These are phyloP conservation scores for Acacia crassicarpa DNA, from an alignment of 306 rosid species.

Conservation along the genomic window DNA sequence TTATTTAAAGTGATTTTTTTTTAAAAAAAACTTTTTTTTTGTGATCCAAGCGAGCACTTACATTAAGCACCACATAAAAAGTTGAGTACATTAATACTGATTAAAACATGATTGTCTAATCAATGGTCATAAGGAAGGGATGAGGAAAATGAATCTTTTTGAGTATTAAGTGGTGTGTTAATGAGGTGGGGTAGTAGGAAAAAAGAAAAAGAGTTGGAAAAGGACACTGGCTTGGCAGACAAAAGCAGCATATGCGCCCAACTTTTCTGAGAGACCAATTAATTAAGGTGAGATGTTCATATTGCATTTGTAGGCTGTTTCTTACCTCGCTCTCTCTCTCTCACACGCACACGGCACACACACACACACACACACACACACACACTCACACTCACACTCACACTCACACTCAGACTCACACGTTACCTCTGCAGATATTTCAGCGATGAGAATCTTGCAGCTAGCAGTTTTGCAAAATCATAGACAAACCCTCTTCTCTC, in stretches of 20 bases:
- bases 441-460: slow-evolving; percentile 52
- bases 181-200: neutral
- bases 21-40: no score
- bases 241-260: slow-evolving; percentile 3
- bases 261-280: slow-evolving; percentile 1
- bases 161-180: slow-evolving; percentile 14
- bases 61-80: neutral
- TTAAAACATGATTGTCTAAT: neutral
- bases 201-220: slow-evolving; percentile 10
- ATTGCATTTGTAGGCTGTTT: neutral
- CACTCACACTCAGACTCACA: neutral
- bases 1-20: no score
- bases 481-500: slow-evolving; percentile 41
- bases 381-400: neutral
- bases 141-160: slow-evolving; percentile 1
- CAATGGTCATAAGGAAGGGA: neutral
- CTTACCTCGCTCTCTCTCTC: slow-evolving; percentile 7
- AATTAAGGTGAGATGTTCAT: neutral
- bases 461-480: slow-evolving; percentile 47
- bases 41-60: no score
- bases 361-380: no score
- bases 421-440: slow-evolving; percentile 32
- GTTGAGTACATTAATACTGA: neutral
- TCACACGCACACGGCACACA: no score
- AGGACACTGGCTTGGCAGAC: slow-evolving; percentile 14